Conservation (phyloP, 148 eudicot species). For the Spergularia bocconei region DNA sequence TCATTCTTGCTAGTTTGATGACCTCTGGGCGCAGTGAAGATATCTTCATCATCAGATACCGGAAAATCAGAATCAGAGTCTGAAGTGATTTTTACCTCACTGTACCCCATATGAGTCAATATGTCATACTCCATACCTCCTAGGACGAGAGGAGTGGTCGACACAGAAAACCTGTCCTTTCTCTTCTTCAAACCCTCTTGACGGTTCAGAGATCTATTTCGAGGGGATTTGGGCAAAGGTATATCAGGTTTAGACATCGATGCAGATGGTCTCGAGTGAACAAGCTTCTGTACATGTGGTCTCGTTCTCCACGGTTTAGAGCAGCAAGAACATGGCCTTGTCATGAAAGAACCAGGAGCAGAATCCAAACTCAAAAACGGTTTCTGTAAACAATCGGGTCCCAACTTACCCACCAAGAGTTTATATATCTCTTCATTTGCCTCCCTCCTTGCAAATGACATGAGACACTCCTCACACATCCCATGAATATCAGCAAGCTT, state of each 20-base stretch:
- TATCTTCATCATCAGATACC: constrained; percentile 58
- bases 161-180: constrained; percentile 44
- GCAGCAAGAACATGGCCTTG: constrained; percentile 60
- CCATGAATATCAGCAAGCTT: constrained; percentile 53
- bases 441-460: constrained; percentile 40
- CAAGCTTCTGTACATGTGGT: constrained; percentile 47
- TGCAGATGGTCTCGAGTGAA: constrained; percentile 35
- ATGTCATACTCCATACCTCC: constrained; percentile 32
- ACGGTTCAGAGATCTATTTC: constrained; percentile 51
- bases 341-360: constrained; percentile 29
- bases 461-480: constrained; percentile 69
- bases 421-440: constrained; percentile 42
- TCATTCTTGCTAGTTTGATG: constrained; percentile 21
- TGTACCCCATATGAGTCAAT: constrained; percentile 55
- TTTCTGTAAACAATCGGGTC: constrained; percentile 43
- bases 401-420: constrained; percentile 48
- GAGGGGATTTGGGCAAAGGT: constrained; percentile 61
- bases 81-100: constrained; percentile 54
- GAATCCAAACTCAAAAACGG: constrained; percentile 35
- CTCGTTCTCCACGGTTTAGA: constrained; percentile 48
- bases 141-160: constrained; percentile 26
- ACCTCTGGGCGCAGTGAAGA: constrained; percentile 15
- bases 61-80: constrained; percentile 63
- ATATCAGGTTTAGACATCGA: constrained; percentile 46
- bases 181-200: constrained; percentile 58